Conservation (phyloP, 2,329 filamentous ascomycete species). For the Cordyceps cicadae region DNA sequence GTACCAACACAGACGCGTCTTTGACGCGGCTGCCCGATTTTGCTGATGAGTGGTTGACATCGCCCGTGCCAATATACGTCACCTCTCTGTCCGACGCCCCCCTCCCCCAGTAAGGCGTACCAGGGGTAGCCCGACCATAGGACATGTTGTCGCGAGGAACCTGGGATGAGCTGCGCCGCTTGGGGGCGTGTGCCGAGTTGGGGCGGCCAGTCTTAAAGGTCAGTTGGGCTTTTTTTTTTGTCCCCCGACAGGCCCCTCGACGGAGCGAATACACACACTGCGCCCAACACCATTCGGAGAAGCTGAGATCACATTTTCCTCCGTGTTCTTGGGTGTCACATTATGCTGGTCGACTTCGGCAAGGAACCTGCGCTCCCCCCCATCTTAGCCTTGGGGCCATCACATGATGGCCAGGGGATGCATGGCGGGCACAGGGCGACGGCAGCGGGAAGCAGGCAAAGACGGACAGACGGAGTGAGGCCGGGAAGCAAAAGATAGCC, state of each 20-base stretch:
- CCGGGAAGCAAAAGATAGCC: not conserved
- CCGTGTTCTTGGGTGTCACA: not conserved
- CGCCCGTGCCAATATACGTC: no score
- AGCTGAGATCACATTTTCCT: not conserved
- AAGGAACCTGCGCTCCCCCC: no score
- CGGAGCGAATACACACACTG: not conserved
- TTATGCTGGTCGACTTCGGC: not conserved
- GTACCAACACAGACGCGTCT: no score
- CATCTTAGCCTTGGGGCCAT: no score
- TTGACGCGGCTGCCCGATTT: no score
- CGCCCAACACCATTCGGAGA: not conserved
- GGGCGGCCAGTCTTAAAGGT: no score
- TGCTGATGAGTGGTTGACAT: no score
- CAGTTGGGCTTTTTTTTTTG: not conserved
- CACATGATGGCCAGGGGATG: constrained; percentile 5
- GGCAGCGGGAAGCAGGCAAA: not conserved
- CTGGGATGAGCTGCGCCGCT: not conserved
- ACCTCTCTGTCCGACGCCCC: no score
- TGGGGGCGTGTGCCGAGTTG: not conserved
- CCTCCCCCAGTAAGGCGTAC: no score
- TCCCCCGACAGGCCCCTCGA: not conserved
- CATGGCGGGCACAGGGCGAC: not conserved
- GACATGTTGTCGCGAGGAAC: not conserved
- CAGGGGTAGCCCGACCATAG: no score
- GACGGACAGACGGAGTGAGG: not conserved